A percentile compares a stretch with the other conserved stretches of the same genome.
Conservation (phyloP, 352 stramenopile species). For the Peronosclerospora sorghi region DNA sequence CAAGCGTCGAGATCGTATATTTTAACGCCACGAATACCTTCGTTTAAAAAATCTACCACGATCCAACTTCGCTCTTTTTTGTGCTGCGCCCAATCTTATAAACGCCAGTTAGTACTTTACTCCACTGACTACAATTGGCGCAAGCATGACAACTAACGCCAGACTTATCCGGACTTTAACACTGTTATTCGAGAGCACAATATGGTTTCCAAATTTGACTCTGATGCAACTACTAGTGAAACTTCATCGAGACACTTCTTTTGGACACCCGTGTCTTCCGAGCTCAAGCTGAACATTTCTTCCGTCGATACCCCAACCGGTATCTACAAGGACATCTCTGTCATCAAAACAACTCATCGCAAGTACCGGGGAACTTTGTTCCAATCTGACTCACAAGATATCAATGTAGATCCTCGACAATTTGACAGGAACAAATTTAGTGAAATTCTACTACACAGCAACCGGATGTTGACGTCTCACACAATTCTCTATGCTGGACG, state of each 20-base stretch:
- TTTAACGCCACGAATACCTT: not conserved
- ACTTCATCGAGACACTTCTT: not conserved
- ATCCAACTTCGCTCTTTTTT: too few species aligned
- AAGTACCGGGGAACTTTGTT: conserved; percentile 1
- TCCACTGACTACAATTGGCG: too few species aligned
- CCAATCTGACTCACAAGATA: conserved; percentile 1
- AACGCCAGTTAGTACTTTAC: too few species aligned
- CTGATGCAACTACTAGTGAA: too few species aligned
- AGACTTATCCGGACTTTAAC: too few species aligned
- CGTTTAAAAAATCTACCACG: not conserved
- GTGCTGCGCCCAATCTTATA: too few species aligned
- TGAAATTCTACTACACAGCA: not conserved
- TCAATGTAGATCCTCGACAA: not conserved
- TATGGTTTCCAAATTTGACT: too few species aligned
- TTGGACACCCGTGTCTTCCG: not conserved
- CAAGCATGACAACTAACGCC: too few species aligned
- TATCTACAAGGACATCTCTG: not conserved
- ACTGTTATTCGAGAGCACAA: too few species aligned
- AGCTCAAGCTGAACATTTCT: too few species aligned
- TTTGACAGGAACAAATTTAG: not conserved
- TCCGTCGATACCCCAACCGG: conserved; percentile 1
- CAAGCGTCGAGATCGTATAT: conserved; percentile 25
- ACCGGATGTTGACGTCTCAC: too few species aligned
- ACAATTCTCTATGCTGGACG: too few species aligned
- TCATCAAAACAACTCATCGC: not conserved